A percentile compares a stretch with the other conserved stretches of the same genome.
phyloP scores from a whole-genome alignment of 768 basidiomycete genomes.

The Boletus rubropictus region DNA sequence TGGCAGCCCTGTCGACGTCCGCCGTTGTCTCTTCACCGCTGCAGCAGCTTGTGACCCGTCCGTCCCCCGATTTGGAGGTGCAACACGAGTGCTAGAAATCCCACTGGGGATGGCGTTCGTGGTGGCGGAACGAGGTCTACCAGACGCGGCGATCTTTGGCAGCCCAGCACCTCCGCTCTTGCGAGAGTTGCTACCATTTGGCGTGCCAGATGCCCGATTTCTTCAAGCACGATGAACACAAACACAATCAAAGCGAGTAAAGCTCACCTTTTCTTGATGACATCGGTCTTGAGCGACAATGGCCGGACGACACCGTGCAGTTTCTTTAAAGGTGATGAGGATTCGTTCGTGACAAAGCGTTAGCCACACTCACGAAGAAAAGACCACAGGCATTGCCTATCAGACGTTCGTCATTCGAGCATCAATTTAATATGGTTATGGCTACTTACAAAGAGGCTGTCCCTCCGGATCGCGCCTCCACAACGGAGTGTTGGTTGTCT shows the following conservation, averaged over 20 bases:
- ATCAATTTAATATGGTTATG: conserved; percentile 4
- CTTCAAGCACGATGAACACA: conserved; percentile 33
- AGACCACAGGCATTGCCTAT: conserved; percentile 87
- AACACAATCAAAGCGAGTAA: neutral
- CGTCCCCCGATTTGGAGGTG: conserved; percentile 28
- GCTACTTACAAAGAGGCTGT: conserved; percentile 75
- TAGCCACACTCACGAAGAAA: conserved; percentile 69
- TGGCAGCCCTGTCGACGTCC: conserved; percentile 60
- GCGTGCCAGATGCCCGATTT: conserved; percentile 76
- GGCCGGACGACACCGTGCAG: conserved; percentile 93
- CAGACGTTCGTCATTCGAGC: conserved; percentile 12
- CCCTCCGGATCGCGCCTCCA: conserved; percentile 93
- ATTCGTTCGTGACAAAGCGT: neutral
- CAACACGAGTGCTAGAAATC: conserved; percentile 36
- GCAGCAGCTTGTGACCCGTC: conserved; percentile 20
- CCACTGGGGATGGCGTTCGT: conserved; percentile 53
- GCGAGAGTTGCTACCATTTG: conserved; percentile 52
- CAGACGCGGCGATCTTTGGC: conserved; percentile 72
- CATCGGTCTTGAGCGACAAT: conserved; percentile 91
- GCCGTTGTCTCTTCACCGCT: conserved; percentile 74
- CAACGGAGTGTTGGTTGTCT: conserved; percentile 90
- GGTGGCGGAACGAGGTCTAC: conserved; percentile 65
- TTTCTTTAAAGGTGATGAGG: conserved; percentile 53
- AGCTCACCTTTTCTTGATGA: conserved; percentile 88
- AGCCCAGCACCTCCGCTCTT: conserved; percentile 50